Conservation (phyloP, 192 early-diverging fungal species). For the Mortierella hygrophila region DNA sequence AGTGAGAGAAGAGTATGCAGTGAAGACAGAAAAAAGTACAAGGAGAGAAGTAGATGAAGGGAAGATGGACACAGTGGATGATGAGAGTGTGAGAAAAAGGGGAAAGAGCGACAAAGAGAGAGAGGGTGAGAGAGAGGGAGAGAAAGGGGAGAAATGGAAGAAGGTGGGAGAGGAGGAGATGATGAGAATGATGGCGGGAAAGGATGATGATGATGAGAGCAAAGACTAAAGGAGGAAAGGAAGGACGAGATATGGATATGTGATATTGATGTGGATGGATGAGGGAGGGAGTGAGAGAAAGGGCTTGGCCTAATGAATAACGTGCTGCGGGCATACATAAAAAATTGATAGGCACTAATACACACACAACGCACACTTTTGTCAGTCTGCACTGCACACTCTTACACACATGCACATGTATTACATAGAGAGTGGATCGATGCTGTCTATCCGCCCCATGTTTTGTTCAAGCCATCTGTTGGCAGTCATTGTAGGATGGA, state of each 20-base stretch:
- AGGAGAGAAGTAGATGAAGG: not conserved
- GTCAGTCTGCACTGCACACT: too few species aligned
- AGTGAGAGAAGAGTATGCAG: not conserved
- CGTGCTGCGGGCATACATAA: not conserved
- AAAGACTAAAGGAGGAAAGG: not conserved
- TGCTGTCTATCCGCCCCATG: too few species aligned
- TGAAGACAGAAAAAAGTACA: slow-evolving; percentile 10
- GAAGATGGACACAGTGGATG: not conserved
- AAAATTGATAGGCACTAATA: not conserved
- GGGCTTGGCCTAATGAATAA: not conserved
- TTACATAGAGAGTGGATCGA: too few species aligned
- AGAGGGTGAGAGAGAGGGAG: not conserved
- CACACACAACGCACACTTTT: too few species aligned
- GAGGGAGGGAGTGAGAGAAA: not conserved
- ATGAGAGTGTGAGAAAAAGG: not conserved
- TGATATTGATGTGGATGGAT: not conserved
- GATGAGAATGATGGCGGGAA: slow-evolving; percentile 21
- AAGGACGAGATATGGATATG: not conserved
- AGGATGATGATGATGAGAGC: slow-evolving; percentile 12
- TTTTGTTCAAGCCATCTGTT: too few species aligned
- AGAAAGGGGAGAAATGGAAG: not conserved
- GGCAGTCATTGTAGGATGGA: too few species aligned
- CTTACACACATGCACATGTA: too few species aligned
- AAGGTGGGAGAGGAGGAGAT: not conserved
- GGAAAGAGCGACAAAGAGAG: not conserved